These are phyloP conservation scores for Talaromyces sp. DNA, from an alignment of 2,329 filamentous ascomycete genomes.

Conservation along the genomic window DNA sequence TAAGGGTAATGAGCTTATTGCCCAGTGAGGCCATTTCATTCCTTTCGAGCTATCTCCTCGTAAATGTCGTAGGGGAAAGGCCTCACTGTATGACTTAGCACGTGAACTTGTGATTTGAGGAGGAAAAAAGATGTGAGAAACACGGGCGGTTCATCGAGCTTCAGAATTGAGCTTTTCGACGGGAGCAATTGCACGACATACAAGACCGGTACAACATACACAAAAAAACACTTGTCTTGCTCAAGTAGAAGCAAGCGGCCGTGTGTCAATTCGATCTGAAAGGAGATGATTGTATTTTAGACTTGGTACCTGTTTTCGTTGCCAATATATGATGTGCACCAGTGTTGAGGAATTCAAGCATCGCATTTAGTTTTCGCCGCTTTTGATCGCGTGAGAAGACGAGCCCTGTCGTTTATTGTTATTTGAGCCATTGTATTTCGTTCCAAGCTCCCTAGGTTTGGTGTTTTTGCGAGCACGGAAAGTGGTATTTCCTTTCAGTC, in stretches of 20 bases:
- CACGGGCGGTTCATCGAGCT: background rate
- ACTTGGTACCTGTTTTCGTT: background rate
- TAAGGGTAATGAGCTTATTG: background rate
- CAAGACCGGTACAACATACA: conserved; percentile 4
- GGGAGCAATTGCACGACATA: background rate
- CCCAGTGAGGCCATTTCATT: background rate
- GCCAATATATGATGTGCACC: background rate
- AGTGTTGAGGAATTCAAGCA: background rate
- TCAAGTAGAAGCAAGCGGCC: background rate
- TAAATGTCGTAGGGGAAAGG: background rate
- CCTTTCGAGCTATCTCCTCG: background rate
- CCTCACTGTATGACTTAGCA: background rate
- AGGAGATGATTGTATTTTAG: background rate
- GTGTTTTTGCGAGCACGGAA: conserved; percentile 31
- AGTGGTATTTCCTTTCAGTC: conserved; percentile 28
- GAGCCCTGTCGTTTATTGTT: conserved; percentile 28
- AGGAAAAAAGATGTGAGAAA: background rate
- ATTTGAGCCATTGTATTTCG: conserved; percentile 19
- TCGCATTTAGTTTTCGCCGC: conserved; percentile 18
- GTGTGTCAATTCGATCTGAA: background rate
- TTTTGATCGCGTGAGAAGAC: conserved; percentile 22
- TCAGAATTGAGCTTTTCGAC: background rate
- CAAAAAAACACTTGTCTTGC: background rate
- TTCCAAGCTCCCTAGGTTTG: conserved; percentile 31
- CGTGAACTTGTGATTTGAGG: background rate